These are phyloP conservation scores for Aspergillus alliaceus DNA, from an alignment of 2,329 filamentous ascomycete species.

Conservation along the genomic window DNA sequence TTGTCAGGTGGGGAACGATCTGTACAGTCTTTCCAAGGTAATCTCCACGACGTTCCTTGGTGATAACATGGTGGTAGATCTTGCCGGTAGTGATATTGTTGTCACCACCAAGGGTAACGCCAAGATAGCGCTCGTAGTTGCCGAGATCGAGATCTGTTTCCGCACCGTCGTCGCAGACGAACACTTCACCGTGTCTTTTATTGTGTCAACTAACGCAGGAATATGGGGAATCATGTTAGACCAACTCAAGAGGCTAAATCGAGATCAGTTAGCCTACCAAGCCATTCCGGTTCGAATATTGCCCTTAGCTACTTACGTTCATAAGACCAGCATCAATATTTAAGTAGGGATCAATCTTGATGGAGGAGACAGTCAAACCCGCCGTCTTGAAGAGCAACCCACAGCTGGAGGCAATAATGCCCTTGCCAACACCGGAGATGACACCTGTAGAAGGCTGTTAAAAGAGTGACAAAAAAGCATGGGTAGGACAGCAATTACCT, in stretches of 20 bases:
- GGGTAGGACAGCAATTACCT: constrained; percentile 53
- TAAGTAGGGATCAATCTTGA: constrained; percentile 64
- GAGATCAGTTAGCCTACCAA: constrained; percentile 1
- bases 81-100: constrained; percentile 98
- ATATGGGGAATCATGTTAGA: not conserved
- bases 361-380: constrained; percentile 29
- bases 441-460: constrained; percentile 34
- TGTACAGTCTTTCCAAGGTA: constrained; percentile 90
- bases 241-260: constrained; percentile 15
- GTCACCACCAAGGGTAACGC: constrained; percentile 76
- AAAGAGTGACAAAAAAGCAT: not conserved
- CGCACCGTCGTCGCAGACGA: constrained; percentile 81
- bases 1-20: constrained; percentile 88
- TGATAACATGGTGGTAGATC: constrained; percentile 87
- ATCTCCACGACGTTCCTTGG: constrained; percentile 68
- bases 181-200: constrained; percentile 73
- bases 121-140: constrained; percentile 79
- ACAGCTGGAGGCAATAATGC: constrained; percentile 62
- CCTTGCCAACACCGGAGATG: constrained; percentile 57
- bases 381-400: constrained; percentile 31
- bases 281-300: constrained; percentile 28
- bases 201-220: constrained; percentile 7
- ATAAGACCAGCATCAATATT: constrained; percentile 75
- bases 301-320: constrained; percentile 52
- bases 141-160: constrained; percentile 74